Conservation (phyloP, 2,329 filamentous ascomycete species). For the Corynespora cassiicola region DNA sequence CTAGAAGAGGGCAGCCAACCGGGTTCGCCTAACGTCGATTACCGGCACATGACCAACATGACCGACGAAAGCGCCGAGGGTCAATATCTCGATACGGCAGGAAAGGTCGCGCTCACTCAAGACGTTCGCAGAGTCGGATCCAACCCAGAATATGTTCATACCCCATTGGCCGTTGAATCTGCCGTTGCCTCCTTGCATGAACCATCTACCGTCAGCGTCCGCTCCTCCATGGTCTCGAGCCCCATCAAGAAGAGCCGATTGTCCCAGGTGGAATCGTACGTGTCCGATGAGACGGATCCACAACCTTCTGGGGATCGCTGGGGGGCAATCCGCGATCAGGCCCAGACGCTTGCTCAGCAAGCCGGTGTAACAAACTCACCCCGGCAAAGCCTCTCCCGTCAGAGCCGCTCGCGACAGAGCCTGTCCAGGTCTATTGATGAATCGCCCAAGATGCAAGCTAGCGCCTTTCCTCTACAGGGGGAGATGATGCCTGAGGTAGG, state of each 20-base stretch:
- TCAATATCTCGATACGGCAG: slow-evolving; percentile 59
- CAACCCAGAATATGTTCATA: slow-evolving; percentile 79
- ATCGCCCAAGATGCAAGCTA: slow-evolving; percentile 68
- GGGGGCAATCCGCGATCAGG: slow-evolving; percentile 50
- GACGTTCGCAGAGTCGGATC: slow-evolving; percentile 74
- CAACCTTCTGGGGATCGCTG: slow-evolving; percentile 40
- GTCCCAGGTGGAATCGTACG: no score
- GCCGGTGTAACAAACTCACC: slow-evolving; percentile 55
- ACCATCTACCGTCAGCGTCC: slow-evolving; percentile 73
- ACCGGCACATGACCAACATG: slow-evolving; percentile 56
- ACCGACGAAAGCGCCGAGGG: slow-evolving; percentile 64
- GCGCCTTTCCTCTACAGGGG: slow-evolving; percentile 67
- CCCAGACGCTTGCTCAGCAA: slow-evolving; percentile 41
- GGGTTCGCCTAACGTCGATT: slow-evolving; percentile 55
- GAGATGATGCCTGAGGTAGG: slow-evolving; percentile 81
- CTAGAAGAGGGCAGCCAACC: slow-evolving; percentile 55
- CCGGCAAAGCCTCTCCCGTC: slow-evolving; percentile 60
- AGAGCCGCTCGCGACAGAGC: no score
- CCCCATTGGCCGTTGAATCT: slow-evolving; percentile 78
- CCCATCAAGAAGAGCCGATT: slow-evolving; percentile 25
- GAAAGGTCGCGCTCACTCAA: slow-evolving; percentile 66
- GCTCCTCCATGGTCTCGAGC: slow-evolving; percentile 40
- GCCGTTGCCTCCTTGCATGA: slow-evolving; percentile 89
- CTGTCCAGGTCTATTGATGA: slow-evolving; percentile 55
- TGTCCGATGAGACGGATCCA: no score